Conservation (phyloP, 2,329 filamentous ascomycete genomes). For the Chrysoporthe deuterocubensis region DNA sequence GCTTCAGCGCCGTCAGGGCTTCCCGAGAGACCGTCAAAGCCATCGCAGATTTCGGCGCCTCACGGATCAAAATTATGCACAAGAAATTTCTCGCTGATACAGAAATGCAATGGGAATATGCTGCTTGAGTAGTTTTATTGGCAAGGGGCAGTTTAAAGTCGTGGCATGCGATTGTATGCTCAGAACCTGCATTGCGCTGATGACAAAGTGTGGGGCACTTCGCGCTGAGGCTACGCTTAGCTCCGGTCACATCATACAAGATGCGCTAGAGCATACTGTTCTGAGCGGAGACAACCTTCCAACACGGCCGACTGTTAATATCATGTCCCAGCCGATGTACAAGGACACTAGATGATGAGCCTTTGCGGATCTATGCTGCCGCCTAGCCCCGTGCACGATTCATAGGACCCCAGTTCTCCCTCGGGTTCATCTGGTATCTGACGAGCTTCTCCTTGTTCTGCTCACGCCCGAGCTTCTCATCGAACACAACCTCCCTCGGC, state of each 20-base stretch:
- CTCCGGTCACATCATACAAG: no score
- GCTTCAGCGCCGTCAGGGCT: slow-evolving; percentile 19
- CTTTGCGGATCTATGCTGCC: not conserved
- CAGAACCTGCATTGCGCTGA: not conserved
- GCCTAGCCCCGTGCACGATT: slow-evolving; percentile 50
- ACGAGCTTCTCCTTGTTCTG: slow-evolving; percentile 70
- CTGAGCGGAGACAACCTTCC: not conserved
- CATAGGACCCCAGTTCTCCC: slow-evolving; percentile 94
- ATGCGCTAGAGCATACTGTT: not conserved
- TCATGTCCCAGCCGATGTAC: not conserved
- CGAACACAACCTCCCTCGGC: slow-evolving; percentile 63
- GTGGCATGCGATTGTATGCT: not conserved
- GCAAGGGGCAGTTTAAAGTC: not conserved
- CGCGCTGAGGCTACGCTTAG: not conserved
- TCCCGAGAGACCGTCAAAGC: slow-evolving; percentile 16
- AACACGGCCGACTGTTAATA: not conserved
- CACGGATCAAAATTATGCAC: not conserved
- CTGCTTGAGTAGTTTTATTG: not conserved
- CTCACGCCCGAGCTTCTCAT: slow-evolving; percentile 77
- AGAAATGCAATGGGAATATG: not conserved
- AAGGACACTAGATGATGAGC: not conserved
- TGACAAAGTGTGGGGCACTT: slow-evolving; percentile 1
- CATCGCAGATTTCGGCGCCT: slow-evolving; percentile 6
- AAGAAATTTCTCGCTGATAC: not conserved
- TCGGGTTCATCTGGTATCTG: slow-evolving; percentile 87